Evolutionary conservation across 2,329 filamentous ascomycete species (phyloP), one percentile per base, ranked within the genome.

Genomic region (Exophiala oligosperma): DNA sequence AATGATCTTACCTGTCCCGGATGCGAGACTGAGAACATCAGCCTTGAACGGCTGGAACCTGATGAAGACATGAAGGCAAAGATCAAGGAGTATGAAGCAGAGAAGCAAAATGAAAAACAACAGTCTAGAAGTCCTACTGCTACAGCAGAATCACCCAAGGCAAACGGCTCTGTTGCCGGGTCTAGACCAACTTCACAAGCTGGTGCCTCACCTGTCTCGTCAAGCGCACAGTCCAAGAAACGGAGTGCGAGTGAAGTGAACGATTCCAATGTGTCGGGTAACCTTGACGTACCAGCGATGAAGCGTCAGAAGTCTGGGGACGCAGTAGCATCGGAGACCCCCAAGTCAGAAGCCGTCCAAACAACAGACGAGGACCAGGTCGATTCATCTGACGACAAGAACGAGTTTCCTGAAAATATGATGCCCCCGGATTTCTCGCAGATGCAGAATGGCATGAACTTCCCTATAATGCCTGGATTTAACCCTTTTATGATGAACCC

Each of bases 1-100:
- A 94, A 89, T 84, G 94, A 99, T 83, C 92, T 99, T 77, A 82
- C 92, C 76, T 99, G 94, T 76, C 94, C 94, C 64, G 88, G 87
- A 67, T 99, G 94, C 81, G 86, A 90, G 76, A 89, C 88, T 63
- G 92, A 96, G 73, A 91, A 91, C 70, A 91, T 97, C 65, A 81
- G 97, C 69, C 90, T 97, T 77, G 93, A 97, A 82, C 89, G 96
- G 76, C 84, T 99, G 67, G 85, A 87, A 71, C 78, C 87, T 64
- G 92, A 97, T 76, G 88, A 91, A 65, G 91, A 94, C 67, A 84
- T 86, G 62, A 84, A 86, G 64, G 80, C 83, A 68, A 92, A 90
- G 75, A 90, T 96, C 65, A 89, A 90, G 76, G 84, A 84, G 40
- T 97, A 89, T 70, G 79, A 86, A 68, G 77, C 79, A 32, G 83